Evolutionary conservation across 495 filamentous ascomycete species (phyloP), one percentile per base, ranked within the genome.

Genomic region (Trichoderma orchidacearum): DNA sequence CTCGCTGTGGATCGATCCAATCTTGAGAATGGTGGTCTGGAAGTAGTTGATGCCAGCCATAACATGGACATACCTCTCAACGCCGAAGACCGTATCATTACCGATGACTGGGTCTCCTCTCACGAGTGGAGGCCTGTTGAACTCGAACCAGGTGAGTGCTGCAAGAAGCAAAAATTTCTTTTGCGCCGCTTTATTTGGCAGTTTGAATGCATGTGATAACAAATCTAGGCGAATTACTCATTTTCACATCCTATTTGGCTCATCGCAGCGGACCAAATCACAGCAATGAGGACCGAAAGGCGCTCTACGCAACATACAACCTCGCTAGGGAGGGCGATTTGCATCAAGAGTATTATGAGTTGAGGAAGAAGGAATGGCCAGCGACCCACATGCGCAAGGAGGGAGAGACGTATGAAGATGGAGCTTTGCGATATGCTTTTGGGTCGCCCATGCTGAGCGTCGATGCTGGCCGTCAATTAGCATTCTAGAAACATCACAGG

Each of bases 291-390:
- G 68, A 71, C 45, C 66, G 73, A 2, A 66, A 66, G 5, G 70
- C 69, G 8, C 68, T 75, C 50, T 75, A 76, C 54, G 72, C 73
- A 0, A 75, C 73, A 1, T 76, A 75, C 58, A 75, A 75, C 57
- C 67, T 68, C 51, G 66, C 63, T 9, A 53, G 66, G 1, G 73
- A 75, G 38, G 72, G 73, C 0, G 66, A 74, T 56, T 60, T 76
- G 27, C 70, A 73, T 41, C 64, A 71, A 53, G 60, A 66, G 30
- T 76, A 75, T 59, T 76, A 75, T 61, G 56, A 58, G n/a, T 71
- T 73, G 55, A 60, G 73, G 11, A 59, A 63, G 50, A 70, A 71
- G 34, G 58, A 69, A 4, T 76, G 69, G 70, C 72, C 72, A 1
- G 66, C 71, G 1, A 76, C 73, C 0, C 73, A 76, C 56, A 66